Conservation (phyloP, 2,329 filamentous ascomycete species). For the Coleophoma eucalyptorum region DNA sequence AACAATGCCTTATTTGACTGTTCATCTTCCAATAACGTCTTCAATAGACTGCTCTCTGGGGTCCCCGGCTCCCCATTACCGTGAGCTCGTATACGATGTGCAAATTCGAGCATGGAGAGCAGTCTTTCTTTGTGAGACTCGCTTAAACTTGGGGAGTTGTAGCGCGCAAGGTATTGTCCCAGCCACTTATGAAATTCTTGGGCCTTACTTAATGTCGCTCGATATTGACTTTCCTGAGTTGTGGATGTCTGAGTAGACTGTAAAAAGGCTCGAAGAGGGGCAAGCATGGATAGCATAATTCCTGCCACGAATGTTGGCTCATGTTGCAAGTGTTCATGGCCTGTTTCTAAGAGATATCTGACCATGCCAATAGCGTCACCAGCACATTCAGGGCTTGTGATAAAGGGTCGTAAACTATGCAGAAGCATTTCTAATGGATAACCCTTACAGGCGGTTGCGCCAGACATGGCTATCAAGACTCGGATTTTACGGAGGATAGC, state of each 20-base stretch:
- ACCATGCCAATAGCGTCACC: slow-evolving; percentile 86
- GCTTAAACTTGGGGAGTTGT: slow-evolving; percentile 39
- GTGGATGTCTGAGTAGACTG: slow-evolving; percentile 72
- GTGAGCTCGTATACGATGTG: slow-evolving; percentile 60
- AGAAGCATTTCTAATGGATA: slow-evolving; percentile 92
- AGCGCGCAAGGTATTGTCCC: slow-evolving; percentile 60
- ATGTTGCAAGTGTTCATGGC: slow-evolving; percentile 58
- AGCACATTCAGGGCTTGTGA: slow-evolving; percentile 81
- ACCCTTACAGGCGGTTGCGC: slow-evolving; percentile 64
- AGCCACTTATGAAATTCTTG: slow-evolving; percentile 78
- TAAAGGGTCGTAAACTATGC: slow-evolving; percentile 71
- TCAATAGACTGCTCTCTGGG: slow-evolving; percentile 73
- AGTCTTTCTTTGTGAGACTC: slow-evolving; percentile 48
- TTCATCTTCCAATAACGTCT: slow-evolving; percentile 77
- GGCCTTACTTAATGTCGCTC: slow-evolving; percentile 71
- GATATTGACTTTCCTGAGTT: slow-evolving; percentile 81
- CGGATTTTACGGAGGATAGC: slow-evolving; percentile 83
- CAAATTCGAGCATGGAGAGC: slow-evolving; percentile 65
- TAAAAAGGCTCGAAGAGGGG: slow-evolving; percentile 74
- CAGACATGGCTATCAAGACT: slow-evolving; percentile 75
- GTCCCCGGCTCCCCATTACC: slow-evolving; percentile 68
- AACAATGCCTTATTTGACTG: slow-evolving; percentile 59
- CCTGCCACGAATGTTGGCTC: slow-evolving; percentile 77
- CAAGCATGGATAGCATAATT: slow-evolving; percentile 72
- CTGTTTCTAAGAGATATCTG: slow-evolving; percentile 74